Evolutionary conservation across 2,329 filamentous ascomycete species (phyloP).

Genomic region (Penicillium sp.): DNA sequence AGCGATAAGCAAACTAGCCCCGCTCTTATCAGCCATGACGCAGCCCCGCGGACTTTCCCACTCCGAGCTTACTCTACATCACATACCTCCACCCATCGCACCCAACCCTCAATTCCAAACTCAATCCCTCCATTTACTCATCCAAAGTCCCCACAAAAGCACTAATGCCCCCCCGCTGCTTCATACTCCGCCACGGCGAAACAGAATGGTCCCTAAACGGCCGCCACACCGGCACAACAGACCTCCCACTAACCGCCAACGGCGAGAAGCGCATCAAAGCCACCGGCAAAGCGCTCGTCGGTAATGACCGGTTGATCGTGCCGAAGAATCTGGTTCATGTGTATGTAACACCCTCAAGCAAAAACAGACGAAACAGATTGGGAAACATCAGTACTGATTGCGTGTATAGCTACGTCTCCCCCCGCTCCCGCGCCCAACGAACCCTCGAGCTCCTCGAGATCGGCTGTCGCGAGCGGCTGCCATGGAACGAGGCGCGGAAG

Average conservation of each 20-base stretch:
- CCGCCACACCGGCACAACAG: conserved; percentile 79
- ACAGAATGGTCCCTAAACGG: conserved; percentile 93
- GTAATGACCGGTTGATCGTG: conserved; percentile 80
- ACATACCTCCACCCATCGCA: background rate
- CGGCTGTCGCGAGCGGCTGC: conserved; percentile 67
- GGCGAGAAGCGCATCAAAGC: conserved; percentile 75
- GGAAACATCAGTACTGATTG: no score
- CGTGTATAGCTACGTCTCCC: conserved; percentile 72
- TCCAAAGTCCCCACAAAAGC: background rate
- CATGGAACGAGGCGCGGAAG: conserved; percentile 59
- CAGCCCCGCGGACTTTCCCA: background rate
- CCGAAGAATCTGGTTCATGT: conserved; percentile 80
- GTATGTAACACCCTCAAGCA: conserved; percentile 52
- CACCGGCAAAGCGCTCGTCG: conserved; percentile 82
- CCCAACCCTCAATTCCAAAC: no score
- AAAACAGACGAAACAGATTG: no score
- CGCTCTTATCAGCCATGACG: background rate
- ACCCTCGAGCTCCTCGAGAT: conserved; percentile 88
- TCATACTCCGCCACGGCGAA: conserved; percentile 86
- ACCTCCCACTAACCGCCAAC: conserved; percentile 79
- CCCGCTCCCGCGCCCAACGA: conserved; percentile 77
- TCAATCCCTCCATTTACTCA: background rate
- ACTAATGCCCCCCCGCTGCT: conserved; percentile 67
- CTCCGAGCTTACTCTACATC: background rate
- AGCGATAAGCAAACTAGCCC: background rate